Evolutionary conservation across 345 rosid genomes (phyloP), one percentile per base, ranked within the genome.

Genomic region (Eucalyptus virginea): DNA sequence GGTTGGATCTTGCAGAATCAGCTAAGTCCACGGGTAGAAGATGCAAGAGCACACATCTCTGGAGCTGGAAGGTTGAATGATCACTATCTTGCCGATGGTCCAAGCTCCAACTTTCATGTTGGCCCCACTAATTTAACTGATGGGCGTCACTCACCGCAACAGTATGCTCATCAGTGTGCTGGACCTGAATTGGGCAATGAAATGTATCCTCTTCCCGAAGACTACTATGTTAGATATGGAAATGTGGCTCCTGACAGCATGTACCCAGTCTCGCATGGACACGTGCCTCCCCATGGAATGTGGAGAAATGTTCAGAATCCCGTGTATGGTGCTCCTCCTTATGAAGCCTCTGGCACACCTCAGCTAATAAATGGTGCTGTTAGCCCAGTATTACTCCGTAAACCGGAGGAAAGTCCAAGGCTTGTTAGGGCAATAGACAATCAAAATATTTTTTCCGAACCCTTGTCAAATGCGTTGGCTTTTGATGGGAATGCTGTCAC

Each of bases 1-100:
- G 98, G 99, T 87, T 93, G 98, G 98, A 81, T 92, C 91, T 90
- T 91, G 90, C 97, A 91, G 91, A 96, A 94, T 88, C 99, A 93
- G 91, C 89, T 93, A 91, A 94, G 91, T 88, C 92, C 98, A 60
- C 92, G 89, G 54, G 91, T 91, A 91, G 98, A 96, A 89, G 98
- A 96, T 89, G 93, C 90, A 52, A 96, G 98, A 95, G 87, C 92
- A 88, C 94, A 93, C 89, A 47, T 89, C 62, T 89, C 94, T 88
- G 96, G 94, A 86, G 92, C 94, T 91, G 96, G 94, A 93, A 94
- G 99, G 90, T 91, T 96, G 90, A 94, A 93, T 87, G 97, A 96
- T 92, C 96, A 92, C 77, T 95, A 92, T 90, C 50, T 91, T 89
- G 90, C 89, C 5, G 99, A 98, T 91, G 94, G 95, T 92, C 90